Percentiles rank a stretch among this genome's conserved stretches.
Evolutionary conservation across 2,329 filamentous ascomycete genomes (phyloP).

Genomic region (Talaromyces marneffei): DNA sequence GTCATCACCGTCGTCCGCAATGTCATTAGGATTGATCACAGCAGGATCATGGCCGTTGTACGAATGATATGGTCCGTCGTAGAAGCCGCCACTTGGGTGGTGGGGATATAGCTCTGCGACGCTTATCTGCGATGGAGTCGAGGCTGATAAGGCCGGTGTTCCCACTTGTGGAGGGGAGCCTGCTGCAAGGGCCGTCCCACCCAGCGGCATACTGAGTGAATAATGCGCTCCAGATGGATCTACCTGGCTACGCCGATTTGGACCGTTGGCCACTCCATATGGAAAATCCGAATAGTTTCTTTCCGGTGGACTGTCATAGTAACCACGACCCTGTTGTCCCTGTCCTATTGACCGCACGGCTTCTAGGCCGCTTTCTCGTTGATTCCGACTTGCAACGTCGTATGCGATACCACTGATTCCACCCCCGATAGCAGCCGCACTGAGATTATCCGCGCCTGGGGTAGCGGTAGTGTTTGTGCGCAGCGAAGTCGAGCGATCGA

Average conservation of each 20-base stretch:
- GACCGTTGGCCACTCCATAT: conserved; percentile 25
- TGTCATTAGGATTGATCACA: conserved; percentile 67
- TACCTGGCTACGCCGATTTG: neutral
- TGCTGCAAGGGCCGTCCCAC: conserved; percentile 29
- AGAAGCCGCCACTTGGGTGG: conserved; percentile 33
- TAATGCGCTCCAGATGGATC: neutral
- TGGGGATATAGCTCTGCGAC: conserved; percentile 40
- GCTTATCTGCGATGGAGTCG: conserved; percentile 43
- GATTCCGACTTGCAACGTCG: conserved; percentile 59
- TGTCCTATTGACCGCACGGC: conserved; percentile 46
- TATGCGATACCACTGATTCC: conserved; percentile 64
- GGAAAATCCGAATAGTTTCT: conserved; percentile 30
- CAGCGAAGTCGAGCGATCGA: conserved; percentile 26
- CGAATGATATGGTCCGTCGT: conserved; percentile 57
- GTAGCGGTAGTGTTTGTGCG: conserved; percentile 43
- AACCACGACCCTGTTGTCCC: conserved; percentile 15
- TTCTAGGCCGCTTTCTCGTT: conserved; percentile 60
- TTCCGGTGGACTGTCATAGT: conserved; percentile 10
- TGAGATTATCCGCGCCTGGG: conserved; percentile 63
- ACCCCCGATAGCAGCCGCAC: conserved; percentile 54
- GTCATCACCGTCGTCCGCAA: conserved; percentile 84
- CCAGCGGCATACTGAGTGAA: conserved; percentile 16
- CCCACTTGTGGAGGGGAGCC: conserved; percentile 29
- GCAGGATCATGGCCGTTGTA: conserved; percentile 43
- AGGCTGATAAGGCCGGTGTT: conserved; percentile 26